Percentiles rank a stretch among this genome's conserved stretches.
Conservation (phyloP, 176 grass and related monocot genomes). For the Zoysia japonica region DNA sequence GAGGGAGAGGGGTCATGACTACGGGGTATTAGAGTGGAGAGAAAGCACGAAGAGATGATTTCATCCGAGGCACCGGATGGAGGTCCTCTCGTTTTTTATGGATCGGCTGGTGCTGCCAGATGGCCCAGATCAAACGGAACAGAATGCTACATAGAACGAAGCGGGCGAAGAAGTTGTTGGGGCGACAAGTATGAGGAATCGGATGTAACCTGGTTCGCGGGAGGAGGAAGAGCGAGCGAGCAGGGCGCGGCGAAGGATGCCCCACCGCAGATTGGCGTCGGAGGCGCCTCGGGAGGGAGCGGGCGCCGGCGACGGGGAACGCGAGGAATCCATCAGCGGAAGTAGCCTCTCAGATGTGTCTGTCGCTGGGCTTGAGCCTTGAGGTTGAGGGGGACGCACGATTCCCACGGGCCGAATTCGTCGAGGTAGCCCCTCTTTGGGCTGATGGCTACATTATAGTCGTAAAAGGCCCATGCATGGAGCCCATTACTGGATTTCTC, state of each 20-base stretch:
- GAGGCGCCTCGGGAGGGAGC: constrained; percentile 27
- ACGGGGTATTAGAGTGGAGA: neutral
- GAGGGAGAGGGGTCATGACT: neutral
- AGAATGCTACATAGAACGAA: constrained; percentile 11
- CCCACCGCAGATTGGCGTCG: constrained; percentile 60
- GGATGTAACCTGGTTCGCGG: constrained; percentile 30
- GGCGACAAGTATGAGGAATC: neutral
- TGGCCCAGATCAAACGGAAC: neutral
- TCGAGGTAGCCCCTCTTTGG: neutral
- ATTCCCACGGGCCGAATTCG: neutral
- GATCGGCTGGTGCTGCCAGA: neutral
- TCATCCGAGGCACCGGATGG: neutral
- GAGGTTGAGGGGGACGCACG: neutral
- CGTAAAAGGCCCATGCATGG: neutral
- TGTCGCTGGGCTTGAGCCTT: neutral
- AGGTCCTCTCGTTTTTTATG: neutral
- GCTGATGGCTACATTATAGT: neutral
- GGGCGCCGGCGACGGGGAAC: constrained; percentile 11
- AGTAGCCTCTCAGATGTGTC: constrained; percentile 10
- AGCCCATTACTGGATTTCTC: neutral
- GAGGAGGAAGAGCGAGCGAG: constrained; percentile 39
- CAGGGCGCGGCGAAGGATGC: constrained; percentile 66
- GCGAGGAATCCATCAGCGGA: constrained; percentile 31
- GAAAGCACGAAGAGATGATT: neutral
- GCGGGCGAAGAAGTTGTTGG: neutral